phyloP scores from a whole-genome alignment of 192 early-diverging fungal species.

The Spizellomyces sp. region DNA sequence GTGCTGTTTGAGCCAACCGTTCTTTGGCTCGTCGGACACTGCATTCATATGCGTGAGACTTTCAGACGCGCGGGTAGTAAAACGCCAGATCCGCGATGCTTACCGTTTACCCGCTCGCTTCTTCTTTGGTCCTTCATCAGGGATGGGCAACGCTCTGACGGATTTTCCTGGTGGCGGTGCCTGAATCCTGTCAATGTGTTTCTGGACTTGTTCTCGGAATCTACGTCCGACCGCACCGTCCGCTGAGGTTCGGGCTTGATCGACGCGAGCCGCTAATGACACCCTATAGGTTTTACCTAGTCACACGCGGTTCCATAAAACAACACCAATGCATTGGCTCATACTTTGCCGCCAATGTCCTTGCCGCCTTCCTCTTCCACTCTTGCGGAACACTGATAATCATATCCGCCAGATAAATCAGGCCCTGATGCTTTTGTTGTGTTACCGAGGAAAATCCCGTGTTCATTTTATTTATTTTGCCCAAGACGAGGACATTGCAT shows the following conservation, averaged over 20 bases:
- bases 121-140: slow-evolving; percentile 88
- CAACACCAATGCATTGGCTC: not conserved
- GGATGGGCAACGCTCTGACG: slow-evolving; percentile 88
- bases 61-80: not conserved
- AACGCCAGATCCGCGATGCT: not conserved
- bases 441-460: slow-evolving; percentile 70
- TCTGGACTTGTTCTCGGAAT: slow-evolving; percentile 79
- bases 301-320: not conserved
- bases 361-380: slow-evolving; percentile 73
- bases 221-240: slow-evolving; percentile 76
- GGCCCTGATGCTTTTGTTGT: slow-evolving; percentile 74
- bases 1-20: slow-evolving; percentile 78
- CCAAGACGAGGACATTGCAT: slow-evolving; percentile 82
- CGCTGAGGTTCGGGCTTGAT: slow-evolving; percentile 64
- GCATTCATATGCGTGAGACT: too few relatives aligned
- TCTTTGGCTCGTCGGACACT: slow-evolving; percentile 85
- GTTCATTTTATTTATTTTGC: slow-evolving; percentile 52
- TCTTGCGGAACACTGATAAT: slow-evolving; percentile 72
- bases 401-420: slow-evolving; percentile 77
- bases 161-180: slow-evolving; percentile 85
- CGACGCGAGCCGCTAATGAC: slow-evolving; percentile 85
- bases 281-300: slow-evolving; percentile 29
- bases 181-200: slow-evolving; percentile 81
- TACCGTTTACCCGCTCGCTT: slow-evolving; percentile 84
- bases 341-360: slow-evolving; percentile 81